These are phyloP conservation scores for Suhomyces bokatorum DNA, from an alignment of 1,139 yeast genomes.

Conservation along the genomic window DNA sequence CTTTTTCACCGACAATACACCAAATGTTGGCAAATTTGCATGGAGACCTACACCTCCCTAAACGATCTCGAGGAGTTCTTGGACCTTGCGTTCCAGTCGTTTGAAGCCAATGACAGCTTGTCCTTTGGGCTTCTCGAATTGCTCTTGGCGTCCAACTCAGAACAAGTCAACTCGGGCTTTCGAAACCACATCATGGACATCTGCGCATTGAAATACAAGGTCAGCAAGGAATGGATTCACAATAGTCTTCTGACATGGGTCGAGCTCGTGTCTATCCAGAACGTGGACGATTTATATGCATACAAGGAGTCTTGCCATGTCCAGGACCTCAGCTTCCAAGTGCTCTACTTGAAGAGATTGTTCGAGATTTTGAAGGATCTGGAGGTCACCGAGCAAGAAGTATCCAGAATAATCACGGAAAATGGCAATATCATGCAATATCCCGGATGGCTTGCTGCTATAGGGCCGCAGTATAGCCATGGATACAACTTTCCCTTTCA, in stretches of 20 bases:
- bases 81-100: slow-evolving; percentile 25
- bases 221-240: slow-evolving; percentile 12
- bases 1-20: slow-evolving; percentile 34
- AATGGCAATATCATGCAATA: slow-evolving; percentile 7
- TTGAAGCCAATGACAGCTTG: slow-evolving; percentile 21
- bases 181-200: slow-evolving; percentile 25
- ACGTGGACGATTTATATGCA: slow-evolving; percentile 5
- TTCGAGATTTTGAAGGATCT: slow-evolving; percentile 2
- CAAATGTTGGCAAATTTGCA: slow-evolving; percentile 33
- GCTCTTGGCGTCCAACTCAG: slow-evolving; percentile 18
- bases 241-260: slow-evolving; percentile 7
- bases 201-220: slow-evolving; percentile 19
- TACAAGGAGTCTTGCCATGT: background rate
- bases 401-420: background rate
- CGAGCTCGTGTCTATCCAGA: slow-evolving; percentile 11
- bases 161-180: slow-evolving; percentile 18
- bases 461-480: slow-evolving; percentile 7
- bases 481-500: slow-evolving; percentile 5
- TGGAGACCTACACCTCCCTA: slow-evolving; percentile 30
- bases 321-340: slow-evolving; percentile 5
- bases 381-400: background rate
- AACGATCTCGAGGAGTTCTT: slow-evolving; percentile 41
- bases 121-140: slow-evolving; percentile 28
- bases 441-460: slow-evolving; percentile 17
- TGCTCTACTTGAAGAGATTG: slow-evolving; percentile 11